Evolutionary conservation across 2,329 filamentous ascomycete genomes (phyloP).

Genomic region (Byssothecium circinans): DNA sequence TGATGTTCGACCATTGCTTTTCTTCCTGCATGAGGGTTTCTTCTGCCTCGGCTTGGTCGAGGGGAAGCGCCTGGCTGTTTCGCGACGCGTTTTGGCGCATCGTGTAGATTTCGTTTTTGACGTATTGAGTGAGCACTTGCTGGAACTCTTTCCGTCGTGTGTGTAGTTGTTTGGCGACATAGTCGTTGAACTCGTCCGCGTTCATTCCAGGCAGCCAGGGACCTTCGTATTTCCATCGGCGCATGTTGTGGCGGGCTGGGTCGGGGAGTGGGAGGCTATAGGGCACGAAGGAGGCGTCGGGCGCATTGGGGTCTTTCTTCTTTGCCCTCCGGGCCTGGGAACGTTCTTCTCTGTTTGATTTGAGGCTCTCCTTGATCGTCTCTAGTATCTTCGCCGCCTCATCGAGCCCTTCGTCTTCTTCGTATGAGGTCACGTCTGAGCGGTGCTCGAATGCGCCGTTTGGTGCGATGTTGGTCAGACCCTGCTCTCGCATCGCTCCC

Average conservation of each 20-base stretch:
- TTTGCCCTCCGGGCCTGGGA: constrained; percentile 12
- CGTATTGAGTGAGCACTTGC: constrained; percentile 31
- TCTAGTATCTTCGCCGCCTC: constrained; percentile 28
- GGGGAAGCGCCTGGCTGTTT: constrained; percentile 17
- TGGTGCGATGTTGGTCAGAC: constrained; percentile 14
- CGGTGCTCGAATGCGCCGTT: constrained; percentile 35
- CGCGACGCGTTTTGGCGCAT: constrained; percentile 24
- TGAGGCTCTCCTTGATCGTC: constrained; percentile 25
- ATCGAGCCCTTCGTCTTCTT: constrained; percentile 27
- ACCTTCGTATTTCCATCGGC: constrained; percentile 60
- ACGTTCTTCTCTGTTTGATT: constrained; percentile 6
- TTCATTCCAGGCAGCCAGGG: constrained; percentile 62
- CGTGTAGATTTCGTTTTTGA: constrained; percentile 38
- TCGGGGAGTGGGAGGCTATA: constrained; percentile 26
- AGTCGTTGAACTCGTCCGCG: constrained; percentile 57
- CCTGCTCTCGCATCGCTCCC: constrained; percentile 20
- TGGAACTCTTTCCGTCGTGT: constrained; percentile 38
- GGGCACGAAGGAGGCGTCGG: constrained; percentile 19
- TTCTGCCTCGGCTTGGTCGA: constrained; percentile 29
- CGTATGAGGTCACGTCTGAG: constrained; percentile 38
- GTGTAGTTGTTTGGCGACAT: constrained; percentile 49
- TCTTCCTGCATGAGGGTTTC: constrained; percentile 20
- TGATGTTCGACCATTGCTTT: constrained; percentile 31
- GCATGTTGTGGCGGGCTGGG: constrained; percentile 25
- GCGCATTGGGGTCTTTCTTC: constrained; percentile 27